Evolutionary conservation across 148 eudicot species (phyloP).

Genomic region (Salicornia ramosissima): DNA sequence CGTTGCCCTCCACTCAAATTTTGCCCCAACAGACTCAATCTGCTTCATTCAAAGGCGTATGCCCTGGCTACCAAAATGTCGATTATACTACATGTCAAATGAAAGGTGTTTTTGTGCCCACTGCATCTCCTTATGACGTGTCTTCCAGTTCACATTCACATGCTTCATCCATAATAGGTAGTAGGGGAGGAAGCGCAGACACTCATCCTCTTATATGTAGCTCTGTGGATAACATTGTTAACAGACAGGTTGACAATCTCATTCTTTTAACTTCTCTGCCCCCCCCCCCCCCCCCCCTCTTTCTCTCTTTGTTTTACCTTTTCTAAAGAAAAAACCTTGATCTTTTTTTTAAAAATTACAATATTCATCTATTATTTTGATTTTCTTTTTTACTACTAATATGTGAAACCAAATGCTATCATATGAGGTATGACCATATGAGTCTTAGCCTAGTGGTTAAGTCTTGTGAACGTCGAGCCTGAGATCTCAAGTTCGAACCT

Average conservation of each 20-base stretch:
- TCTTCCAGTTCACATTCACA: constrained; percentile 58
- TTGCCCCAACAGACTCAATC: constrained; percentile 58
- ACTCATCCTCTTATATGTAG: constrained; percentile 49
- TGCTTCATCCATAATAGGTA: constrained; percentile 47
- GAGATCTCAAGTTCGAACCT: no score
- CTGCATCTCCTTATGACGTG: constrained; percentile 65
- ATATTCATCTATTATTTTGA: no score
- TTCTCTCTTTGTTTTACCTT: no score
- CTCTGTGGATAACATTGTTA: constrained; percentile 49
- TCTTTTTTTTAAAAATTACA: no score
- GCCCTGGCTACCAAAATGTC: constrained; percentile 46
- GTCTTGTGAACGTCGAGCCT: no score
- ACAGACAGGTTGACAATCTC: constrained; percentile 51
- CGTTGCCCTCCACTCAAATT: constrained; percentile 43
- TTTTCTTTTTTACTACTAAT: no score
- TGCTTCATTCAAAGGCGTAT: constrained; percentile 52
- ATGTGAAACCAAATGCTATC: no score
- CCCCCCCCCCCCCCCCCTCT: no score
- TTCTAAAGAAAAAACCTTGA: no score
- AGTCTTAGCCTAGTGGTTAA: no score
- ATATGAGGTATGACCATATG: no score
- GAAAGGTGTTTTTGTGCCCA: constrained; percentile 50
- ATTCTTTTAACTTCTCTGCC: background rate
- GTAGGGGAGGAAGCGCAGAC: constrained; percentile 44
- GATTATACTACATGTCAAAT: constrained; percentile 49